Base-by-base conservation (phyloP, 2,329 filamentous ascomycete species). In the Lasiodiplodia sp. region DNA sequence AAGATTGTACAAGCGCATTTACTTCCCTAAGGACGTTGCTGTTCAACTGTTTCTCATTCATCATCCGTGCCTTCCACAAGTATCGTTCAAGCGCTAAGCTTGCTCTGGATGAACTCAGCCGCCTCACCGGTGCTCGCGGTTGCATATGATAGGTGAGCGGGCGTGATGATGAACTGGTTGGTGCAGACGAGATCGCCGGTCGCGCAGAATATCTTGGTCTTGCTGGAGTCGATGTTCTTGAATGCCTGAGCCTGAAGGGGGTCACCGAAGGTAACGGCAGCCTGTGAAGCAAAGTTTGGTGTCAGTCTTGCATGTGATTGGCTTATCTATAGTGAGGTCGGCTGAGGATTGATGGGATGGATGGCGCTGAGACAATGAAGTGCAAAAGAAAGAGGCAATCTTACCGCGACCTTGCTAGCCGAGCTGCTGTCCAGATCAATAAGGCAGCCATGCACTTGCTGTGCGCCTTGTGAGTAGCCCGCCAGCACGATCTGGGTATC, bases 401-500 rank as follows among this genome's bases (percentile, higher is more conserved):
- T 44, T 56, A 66, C 63, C 5, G 65, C 65, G 1, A 67, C 55
- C n/a, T 57, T 58, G 23, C 34, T 8, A 4, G 38, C 40, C 40
- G 44, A 25, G 38, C 7, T 44, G 4, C 23, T 40, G 52, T 40
- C 44, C 25, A 67, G 28, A 16, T 58, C 11, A 4, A 58, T 67
- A 18, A 67, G 44, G 28, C 52, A 57, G 23, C 65, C 65, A 71
- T 77, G 76, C 4, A 78, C 76, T 8, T 78, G 75, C 74, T 78
- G 76, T 10, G 68, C 77, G 16, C 77, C 77, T 67, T 79, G 77
- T 1, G 70, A 74, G 66, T 85, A 86, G 3, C 84, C 84, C 7
- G 81, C 79, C 72, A 85, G 77, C 49, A 85, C 81, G 25, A 86
- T 76, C 68, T 81, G 78, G 12, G 84, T 85, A 62, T 79, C 74